A percentile compares a stretch with the other conserved stretches of the same genome.
Evolutionary conservation across 1,139 yeast genomes (phyloP).

Genomic region (Dujonia santamariae): DNA sequence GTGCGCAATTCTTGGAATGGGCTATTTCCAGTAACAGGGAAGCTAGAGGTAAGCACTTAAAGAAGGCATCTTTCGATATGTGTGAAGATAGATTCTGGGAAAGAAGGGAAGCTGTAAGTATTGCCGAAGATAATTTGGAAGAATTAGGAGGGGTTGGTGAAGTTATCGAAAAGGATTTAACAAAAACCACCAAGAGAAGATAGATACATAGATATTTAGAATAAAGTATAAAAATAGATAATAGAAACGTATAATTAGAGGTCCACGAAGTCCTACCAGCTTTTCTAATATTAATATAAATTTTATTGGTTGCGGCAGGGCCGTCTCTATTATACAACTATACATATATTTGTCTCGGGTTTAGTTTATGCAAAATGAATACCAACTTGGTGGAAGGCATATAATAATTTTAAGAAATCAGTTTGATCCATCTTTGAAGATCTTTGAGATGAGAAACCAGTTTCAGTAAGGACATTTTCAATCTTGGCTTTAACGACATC

Average conservation of each 20-base stretch:
- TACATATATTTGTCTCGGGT: constrained; percentile 1
- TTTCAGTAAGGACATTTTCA: constrained; percentile 65
- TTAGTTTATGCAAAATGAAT: constrained; percentile 78
- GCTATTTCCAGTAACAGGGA: constrained; percentile 81
- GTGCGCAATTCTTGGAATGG: constrained; percentile 88
- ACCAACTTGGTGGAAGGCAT: constrained; percentile 96
- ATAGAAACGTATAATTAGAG: not conserved
- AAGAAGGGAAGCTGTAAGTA: constrained; percentile 87
- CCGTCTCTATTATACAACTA: constrained; percentile 3
- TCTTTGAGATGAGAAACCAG: constrained; percentile 81
- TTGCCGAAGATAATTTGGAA: constrained; percentile 84
- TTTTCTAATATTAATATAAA: not conserved
- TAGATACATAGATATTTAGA: constrained; percentile 13
- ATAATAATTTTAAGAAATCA: constrained; percentile 80
- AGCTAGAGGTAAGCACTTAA: constrained; percentile 87
- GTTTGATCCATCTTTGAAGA: constrained; percentile 94
- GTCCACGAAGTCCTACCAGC: not conserved
- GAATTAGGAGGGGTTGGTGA: constrained; percentile 92
- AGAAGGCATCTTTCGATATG: constrained; percentile 83
- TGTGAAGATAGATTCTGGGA: constrained; percentile 99
- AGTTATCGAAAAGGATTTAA: constrained; percentile 74
- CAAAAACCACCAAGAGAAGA: constrained; percentile 44
- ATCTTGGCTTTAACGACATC: constrained; percentile 57
- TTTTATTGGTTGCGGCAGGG: not conserved
- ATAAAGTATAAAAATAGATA: constrained; percentile 1